A percentile compares a stretch with the other conserved stretches of the same genome.
Evolutionary conservation across 345 rosid species (phyloP).

Genomic region (Sisymbrium altissimum): DNA sequence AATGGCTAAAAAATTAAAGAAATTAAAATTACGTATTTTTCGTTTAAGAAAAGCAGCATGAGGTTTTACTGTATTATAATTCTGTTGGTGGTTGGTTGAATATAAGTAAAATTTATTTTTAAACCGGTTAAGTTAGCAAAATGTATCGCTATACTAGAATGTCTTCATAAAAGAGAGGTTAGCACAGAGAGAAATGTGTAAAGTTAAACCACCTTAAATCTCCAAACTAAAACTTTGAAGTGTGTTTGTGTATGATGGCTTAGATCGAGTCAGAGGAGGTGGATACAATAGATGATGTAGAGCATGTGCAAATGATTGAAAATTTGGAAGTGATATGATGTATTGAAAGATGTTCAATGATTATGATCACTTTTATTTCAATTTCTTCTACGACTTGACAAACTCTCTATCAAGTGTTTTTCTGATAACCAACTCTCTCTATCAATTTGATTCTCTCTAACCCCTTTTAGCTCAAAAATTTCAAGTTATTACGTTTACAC

Average conservation of each 20-base stretch:
- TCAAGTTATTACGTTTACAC: neutral
- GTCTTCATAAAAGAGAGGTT: neutral
- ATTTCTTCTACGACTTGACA: conserved; percentile 8
- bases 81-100: too few species aligned
- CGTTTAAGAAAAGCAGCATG: too few species aligned
- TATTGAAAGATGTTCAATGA: conserved; percentile 27
- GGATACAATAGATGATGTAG: conserved; percentile 25
- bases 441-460: neutral
- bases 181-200: neutral
- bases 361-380: conserved; percentile 11
- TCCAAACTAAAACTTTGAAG: neutral
- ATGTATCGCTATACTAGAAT: neutral
- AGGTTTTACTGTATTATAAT: too few species aligned
- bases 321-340: conserved; percentile 10
- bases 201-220: neutral
- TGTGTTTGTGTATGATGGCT: neutral
- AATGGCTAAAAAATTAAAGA: neutral
- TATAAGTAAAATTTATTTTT: neutral
- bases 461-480: neutral
- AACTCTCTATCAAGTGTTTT: neutral
- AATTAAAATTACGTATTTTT: neutral
- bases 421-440: conserved; percentile 10
- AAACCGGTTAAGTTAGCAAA: neutral
- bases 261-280: conserved; percentile 33
- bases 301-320: conserved; percentile 34